Base-by-base conservation (phyloP, 2,329 filamentous ascomycete genomes). In the Aspergillus sclerotialis region DNA sequence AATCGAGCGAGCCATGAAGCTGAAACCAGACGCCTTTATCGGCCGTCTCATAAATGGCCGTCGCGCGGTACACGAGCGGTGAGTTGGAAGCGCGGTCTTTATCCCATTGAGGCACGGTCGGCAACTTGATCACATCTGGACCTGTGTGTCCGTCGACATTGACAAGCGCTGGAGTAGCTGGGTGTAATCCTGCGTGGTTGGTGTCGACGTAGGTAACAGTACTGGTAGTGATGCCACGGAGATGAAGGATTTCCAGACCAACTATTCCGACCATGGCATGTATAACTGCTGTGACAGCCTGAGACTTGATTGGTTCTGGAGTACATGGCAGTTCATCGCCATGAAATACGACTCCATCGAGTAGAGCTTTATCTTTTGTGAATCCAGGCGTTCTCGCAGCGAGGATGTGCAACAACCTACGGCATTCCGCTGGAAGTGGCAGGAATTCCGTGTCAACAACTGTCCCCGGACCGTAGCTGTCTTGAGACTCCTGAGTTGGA, bases 51-150 rank as follows among this genome's bases (percentile, higher is more conserved):
- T 28, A 28, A 2, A 28, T 28, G 26, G 26, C 26, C 4, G 26
- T 28, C 26, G 26, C 26, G 4, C 26, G 26, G 4, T 28, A 28
- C 12, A 28, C 26, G 4, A 28, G 26, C 26, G 26, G 26, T 2
- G 26, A 28, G 26, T 28, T 28, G 26, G 26, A 28, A 28, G 26
- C 26, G 26, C 26, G 26, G 26, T 28, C 26, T 4, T 28, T 28
- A 13, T 28, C 26, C 26, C 26, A 28, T 28, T 28, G 26, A 28
- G 26, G 26, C 26, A 28, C 26, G 26, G 26, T 28, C 26, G 26
- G 3, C 12, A 28, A 28, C 26, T 28, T 28, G 26, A 28, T 28
- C 2, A 28, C 26, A 28, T 13, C 12, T 28, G 26, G 26, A 4
- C 26, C 26, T 28, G 26, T 28, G 26, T 28, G 26, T 4, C 26